A percentile compares a stretch with the other conserved stretches of the same genome.
phyloP scores from a whole-genome alignment of 495 filamentous ascomycete genomes.

The Penicillium daleae region DNA sequence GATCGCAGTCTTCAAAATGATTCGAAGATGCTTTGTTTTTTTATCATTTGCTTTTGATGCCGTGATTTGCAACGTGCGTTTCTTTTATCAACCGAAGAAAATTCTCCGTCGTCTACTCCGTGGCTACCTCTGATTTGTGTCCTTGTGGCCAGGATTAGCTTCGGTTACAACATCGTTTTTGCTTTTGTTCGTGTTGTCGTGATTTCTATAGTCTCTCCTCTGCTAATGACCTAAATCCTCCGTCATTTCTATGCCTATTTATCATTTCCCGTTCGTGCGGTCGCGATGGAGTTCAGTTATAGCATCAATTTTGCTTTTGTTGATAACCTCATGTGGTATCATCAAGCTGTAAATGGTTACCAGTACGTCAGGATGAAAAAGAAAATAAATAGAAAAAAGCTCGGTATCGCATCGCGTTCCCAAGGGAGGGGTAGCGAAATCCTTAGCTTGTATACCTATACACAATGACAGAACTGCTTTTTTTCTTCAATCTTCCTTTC shows the following conservation, averaged over 20 bases:
- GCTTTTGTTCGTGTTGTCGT: neutral
- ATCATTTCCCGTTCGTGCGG: neutral
- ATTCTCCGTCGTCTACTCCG: neutral
- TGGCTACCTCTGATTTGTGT: neutral
- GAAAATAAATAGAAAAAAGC: neutral
- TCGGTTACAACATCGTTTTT: neutral
- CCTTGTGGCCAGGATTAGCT: neutral
- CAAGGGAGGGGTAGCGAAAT: neutral
- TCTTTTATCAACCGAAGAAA: neutral
- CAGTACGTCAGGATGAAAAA: neutral
- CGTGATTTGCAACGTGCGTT: neutral
- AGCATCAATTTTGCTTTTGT: neutral
- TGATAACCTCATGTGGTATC: neutral
- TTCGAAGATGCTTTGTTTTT: slow-evolving; percentile 28
- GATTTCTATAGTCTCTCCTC: neutral
- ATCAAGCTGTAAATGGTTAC: neutral
- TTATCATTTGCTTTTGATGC: slow-evolving; percentile 4
- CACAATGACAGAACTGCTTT: slow-evolving; percentile 18
- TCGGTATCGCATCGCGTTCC: neutral
- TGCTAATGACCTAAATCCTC: neutral
- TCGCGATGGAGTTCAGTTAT: neutral
- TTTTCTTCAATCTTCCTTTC: neutral
- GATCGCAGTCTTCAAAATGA: slow-evolving; percentile 20
- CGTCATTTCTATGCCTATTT: neutral
- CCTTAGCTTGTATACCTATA: slow-evolving; percentile 11